Evolutionary conservation across 2,329 filamentous ascomycete genomes (phyloP).

Genomic region (Davidsoniella neocaledoniae): DNA sequence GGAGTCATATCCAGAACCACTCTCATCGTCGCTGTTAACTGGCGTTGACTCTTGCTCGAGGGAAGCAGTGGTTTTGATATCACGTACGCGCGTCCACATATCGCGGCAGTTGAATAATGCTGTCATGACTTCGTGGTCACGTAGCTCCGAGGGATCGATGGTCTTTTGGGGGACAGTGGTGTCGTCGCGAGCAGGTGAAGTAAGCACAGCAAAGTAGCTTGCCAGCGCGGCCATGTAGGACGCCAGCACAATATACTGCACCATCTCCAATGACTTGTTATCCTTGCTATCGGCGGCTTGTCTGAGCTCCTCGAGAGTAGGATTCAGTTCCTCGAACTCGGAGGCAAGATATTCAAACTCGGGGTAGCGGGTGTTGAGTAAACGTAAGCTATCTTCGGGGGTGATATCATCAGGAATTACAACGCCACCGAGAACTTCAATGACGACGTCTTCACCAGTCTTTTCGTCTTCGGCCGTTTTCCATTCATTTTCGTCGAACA

Average conservation of each 20-base stretch:
- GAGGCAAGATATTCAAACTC: constrained; percentile 77
- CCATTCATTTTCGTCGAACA: constrained; percentile 86
- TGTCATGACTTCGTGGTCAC: constrained; percentile 84
- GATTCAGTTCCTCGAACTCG: constrained; percentile 61
- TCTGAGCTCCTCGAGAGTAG: constrained; percentile 41
- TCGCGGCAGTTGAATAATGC: constrained; percentile 63
- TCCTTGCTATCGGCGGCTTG: constrained; percentile 36
- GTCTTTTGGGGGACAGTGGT: constrained; percentile 30
- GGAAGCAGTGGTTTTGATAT: constrained; percentile 35
- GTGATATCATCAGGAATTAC: constrained; percentile 69
- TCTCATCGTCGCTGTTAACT: constrained; percentile 20
- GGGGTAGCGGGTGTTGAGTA: constrained; percentile 70
- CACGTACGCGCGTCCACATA: constrained; percentile 61
- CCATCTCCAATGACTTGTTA: constrained; percentile 38
- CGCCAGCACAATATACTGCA: constrained; percentile 65
- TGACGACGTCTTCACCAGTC: constrained; percentile 43
- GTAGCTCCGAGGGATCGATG: constrained; percentile 59
- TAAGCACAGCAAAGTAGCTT: constrained; percentile 91
- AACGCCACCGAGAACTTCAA: constrained; percentile 69
- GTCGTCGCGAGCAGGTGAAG: constrained; percentile 53
- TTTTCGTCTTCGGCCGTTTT: constrained; percentile 36
- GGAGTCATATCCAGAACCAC: constrained; percentile 17
- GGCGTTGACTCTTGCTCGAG: constrained; percentile 14
- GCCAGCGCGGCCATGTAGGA: constrained; percentile 75
- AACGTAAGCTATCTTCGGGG: constrained; percentile 53